phyloP scores from a whole-genome alignment of 805 yeast species.

The Pichia sporocuriosa region DNA sequence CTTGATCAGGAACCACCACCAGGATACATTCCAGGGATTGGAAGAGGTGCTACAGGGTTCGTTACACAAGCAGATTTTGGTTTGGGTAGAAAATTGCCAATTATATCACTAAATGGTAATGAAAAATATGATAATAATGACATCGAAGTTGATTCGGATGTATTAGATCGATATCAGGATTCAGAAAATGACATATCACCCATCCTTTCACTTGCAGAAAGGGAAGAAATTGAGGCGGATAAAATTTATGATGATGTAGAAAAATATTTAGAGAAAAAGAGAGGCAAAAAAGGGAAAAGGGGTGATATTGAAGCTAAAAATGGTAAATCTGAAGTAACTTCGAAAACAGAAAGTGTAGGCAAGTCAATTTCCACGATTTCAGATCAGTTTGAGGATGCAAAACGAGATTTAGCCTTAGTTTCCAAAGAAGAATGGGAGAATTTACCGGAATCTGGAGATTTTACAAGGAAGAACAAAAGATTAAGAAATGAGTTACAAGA shows the following conservation, averaged over 20 bases:
- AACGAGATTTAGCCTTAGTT: conserved; percentile 51
- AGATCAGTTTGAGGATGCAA: conserved; percentile 61
- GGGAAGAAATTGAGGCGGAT: conserved; percentile 75
- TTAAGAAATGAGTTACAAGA: conserved; percentile 53
- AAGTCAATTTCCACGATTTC: conserved; percentile 32
- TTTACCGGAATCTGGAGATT: conserved; percentile 83
- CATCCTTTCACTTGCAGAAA: conserved; percentile 13
- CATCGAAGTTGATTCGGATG: too few relatives aligned
- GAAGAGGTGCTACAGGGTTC: conserved; percentile 93
- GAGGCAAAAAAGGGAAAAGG: conserved; percentile 25
- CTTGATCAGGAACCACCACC: conserved; percentile 82
- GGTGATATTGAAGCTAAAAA: conserved; percentile 6
- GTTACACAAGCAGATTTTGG: conserved; percentile 78
- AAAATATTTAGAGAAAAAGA: conserved; percentile 31
- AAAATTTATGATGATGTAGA: conserved; percentile 63
- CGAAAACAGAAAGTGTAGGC: conserved; percentile 17
- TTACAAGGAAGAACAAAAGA: conserved; percentile 75
- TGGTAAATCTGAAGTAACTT: conserved; percentile 9
- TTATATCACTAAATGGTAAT: conserved; percentile 17
- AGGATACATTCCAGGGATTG: conserved; percentile 87
- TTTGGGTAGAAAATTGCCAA: conserved; percentile 33
- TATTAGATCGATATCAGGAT: conserved; percentile 33
- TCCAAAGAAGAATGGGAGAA: conserved; percentile 71
- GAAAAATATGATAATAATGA: conserved; percentile 5
- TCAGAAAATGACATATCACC: conserved; percentile 2